Percentiles rank a stretch among this genome's conserved stretches.
These are phyloP conservation scores for Malus asiatica DNA, from an alignment of 306 rosid genomes.

Conservation along the genomic window DNA sequence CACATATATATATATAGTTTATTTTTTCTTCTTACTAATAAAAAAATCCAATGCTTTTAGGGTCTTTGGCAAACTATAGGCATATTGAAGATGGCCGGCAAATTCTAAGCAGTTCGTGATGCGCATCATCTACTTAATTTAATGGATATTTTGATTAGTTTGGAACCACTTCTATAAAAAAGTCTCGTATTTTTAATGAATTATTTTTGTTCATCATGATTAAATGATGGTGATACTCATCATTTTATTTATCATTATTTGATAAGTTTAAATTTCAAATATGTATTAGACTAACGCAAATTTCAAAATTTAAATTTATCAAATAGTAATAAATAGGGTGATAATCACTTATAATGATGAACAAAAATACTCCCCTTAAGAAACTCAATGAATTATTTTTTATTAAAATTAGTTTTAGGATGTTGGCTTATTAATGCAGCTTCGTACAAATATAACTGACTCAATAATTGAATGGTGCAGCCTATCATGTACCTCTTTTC, in stretches of 20 bases:
- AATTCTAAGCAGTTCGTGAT: not conserved
- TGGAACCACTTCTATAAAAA: not conserved
- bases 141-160: not conserved
- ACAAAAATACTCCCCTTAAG: too few relatives aligned
- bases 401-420: not conserved
- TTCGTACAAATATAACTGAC: not conserved
- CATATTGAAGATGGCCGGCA: not conserved
- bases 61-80: not conserved
- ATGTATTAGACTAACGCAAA: fast-evolving
- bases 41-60: not conserved
- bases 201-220: too few relatives aligned
- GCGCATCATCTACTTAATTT: not conserved
- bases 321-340: too few relatives aligned
- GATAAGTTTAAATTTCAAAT: too few relatives aligned
- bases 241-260: too few relatives aligned
- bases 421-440: not conserved
- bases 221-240: fast-evolving
- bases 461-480: not conserved
- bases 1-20: not conserved
- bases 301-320: too few relatives aligned
- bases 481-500: too few relatives aligned
- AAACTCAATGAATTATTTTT: too few relatives aligned
- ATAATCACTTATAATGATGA: too few relatives aligned
- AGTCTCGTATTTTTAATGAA: too few relatives aligned
- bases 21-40: not conserved